Evolutionary conservation across 352 stramenopile species (phyloP).

Genomic region (Aphanomyces cochlioides): DNA sequence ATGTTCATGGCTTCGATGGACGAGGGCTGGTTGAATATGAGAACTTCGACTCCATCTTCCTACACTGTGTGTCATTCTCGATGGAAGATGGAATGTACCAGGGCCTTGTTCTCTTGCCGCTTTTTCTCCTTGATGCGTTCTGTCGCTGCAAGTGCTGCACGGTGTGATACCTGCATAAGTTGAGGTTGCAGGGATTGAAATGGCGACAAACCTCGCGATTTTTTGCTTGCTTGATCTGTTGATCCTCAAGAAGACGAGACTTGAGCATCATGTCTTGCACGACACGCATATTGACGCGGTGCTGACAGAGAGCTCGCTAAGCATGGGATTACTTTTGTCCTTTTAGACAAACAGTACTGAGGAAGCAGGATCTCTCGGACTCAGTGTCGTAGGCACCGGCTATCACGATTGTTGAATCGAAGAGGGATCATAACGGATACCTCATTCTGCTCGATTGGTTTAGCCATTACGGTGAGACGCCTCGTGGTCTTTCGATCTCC

Average conservation of each 20-base stretch:
- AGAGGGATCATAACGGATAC: too few relatives aligned
- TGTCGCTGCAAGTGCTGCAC: constrained; percentile 8
- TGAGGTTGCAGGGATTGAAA: background rate
- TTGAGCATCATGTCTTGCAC: constrained; percentile 23
- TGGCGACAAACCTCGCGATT: constrained; percentile 4
- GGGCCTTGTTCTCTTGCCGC: constrained; percentile 5
- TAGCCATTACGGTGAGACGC: too few relatives aligned
- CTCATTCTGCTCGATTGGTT: too few relatives aligned
- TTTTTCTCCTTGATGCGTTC: constrained; percentile 19
- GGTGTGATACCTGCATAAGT: background rate
- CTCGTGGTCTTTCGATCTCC: too few relatives aligned
- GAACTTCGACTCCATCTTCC: constrained; percentile 52
- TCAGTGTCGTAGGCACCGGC: background rate
- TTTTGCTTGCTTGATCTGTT: constrained; percentile 7
- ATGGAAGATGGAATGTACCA: constrained; percentile 8
- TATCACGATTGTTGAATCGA: too few relatives aligned
- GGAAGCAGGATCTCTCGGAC: background rate
- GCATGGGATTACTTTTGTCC: background rate
- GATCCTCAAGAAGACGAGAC: background rate
- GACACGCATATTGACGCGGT: constrained; percentile 22
- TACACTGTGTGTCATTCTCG: constrained; percentile 12
- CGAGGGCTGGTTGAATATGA: constrained; percentile 68
- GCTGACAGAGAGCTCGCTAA: constrained; percentile 27
- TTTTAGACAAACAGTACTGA: background rate
- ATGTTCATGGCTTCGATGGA: constrained; percentile 81